Evolutionary conservation across 768 basidiomycete species (phyloP), one percentile per base, ranked within the genome.

Genomic region (Lactarius sp.): DNA sequence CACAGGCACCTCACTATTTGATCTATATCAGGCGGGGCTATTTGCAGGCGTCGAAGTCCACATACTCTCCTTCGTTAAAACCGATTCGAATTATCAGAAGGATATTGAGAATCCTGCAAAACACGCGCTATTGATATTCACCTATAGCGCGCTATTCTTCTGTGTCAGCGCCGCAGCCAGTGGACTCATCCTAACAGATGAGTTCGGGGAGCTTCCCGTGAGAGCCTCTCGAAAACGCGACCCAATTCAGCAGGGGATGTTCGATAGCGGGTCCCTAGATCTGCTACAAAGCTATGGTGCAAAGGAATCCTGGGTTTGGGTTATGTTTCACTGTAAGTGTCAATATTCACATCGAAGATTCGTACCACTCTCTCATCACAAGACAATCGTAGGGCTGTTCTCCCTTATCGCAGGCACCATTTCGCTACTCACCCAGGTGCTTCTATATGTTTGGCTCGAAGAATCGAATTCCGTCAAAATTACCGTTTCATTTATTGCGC

Each of bases 121-220:
- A 27, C 34, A 56, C 31, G 67, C 67, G 4, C 65, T 68, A 7
- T 8, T 59, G 3, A 51, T 62, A 54, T 68, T 68, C 56, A 59
- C 67, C 7, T 68, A 68, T 33, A 39, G 60, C 60, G 56, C 67
- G 9, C 61, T 68, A 13, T 59, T 68, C 49, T 66, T 66, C 65
- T 56, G 56, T 51, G 13, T 61, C 20, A 66, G 65, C 58, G 65
- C 65, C 1, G 59, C 64, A 6, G 41, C 59, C 49, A 66, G 65
- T 54, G 65, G 65, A 13, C 61, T 66, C 44, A 56, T 68, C 42
- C 61, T 68, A 1, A 68, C 47, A 20, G 65, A 62, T 31, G 60
- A 66, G n/a, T n/a, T n/a, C n/a, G n/a, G n/a, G n/a, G n/a, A n/a
- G n/a, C n/a, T n/a, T n/a, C n/a, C n/a, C n/a, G 41, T 68, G 20